Percentiles rank a stretch among this genome's conserved stretches.
Evolutionary conservation across 768 basidiomycete genomes (phyloP).

Genomic region (Pleurotus eryngii): DNA sequence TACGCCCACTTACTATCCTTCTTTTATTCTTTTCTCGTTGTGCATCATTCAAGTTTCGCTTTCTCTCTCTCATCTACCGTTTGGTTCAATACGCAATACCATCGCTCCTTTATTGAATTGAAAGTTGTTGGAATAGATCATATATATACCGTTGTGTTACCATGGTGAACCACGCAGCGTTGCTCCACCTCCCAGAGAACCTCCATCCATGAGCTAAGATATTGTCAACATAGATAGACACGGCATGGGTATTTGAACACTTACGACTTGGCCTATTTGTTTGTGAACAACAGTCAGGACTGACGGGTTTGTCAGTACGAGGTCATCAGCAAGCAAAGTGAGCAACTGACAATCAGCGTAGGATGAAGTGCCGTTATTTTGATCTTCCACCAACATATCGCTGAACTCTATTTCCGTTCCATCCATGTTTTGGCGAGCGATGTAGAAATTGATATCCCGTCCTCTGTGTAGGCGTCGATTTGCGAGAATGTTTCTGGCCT

Average conservation of each 20-base stretch:
- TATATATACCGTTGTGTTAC: conserved; percentile 22
- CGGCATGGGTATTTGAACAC: conserved; percentile 18
- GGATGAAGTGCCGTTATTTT: conserved; percentile 92
- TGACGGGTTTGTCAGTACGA: conserved; percentile 17
- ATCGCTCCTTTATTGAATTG: conserved; percentile 23
- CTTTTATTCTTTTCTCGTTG: conserved; percentile 15
- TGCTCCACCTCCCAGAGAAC: conserved; percentile 33
- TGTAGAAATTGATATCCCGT: conserved; percentile 52
- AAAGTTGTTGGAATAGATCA: conserved; percentile 7
- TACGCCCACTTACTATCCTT: conserved; percentile 1
- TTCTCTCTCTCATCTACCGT: conserved; percentile 18
- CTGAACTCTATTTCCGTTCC: conserved; percentile 92
- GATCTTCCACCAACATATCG: conserved; percentile 96
- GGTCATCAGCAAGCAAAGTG: neutral
- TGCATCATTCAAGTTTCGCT: conserved; percentile 8
- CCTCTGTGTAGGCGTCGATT: conserved; percentile 57
- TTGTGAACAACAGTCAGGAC: conserved; percentile 48
- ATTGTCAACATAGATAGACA: neutral
- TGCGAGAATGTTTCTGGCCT: conserved; percentile 83
- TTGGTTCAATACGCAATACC: conserved; percentile 25
- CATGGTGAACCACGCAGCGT: conserved; percentile 40
- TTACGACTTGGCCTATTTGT: conserved; percentile 46
- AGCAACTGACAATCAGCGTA: conserved; percentile 78
- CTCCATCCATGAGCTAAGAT: conserved; percentile 35
- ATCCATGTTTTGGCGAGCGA: conserved; percentile 92